Percentiles rank a stretch among this genome's conserved stretches.
Conservation (phyloP, 2,329 filamentous ascomycete genomes). For the Xylaria digitata region DNA sequence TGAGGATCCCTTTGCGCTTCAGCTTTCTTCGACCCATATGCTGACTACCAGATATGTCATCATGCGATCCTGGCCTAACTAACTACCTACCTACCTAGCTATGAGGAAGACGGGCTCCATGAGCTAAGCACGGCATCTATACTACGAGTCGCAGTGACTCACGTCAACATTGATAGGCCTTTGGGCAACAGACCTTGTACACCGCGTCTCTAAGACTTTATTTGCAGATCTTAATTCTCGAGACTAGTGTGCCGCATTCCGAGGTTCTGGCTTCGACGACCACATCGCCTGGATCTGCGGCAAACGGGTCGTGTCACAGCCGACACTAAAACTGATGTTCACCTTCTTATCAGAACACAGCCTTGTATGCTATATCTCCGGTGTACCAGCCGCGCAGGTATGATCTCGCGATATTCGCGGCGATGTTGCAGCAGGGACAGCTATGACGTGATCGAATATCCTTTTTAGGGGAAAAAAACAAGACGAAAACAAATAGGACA, state of each 20-base stretch:
- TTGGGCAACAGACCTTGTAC: background rate
- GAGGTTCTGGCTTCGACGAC: background rate
- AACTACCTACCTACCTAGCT: background rate
- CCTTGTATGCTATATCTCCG: background rate
- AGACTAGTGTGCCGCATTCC: slow-evolving; percentile 6
- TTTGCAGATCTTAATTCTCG: slow-evolving; percentile 17
- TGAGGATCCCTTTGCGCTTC: background rate
- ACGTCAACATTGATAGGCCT: slow-evolving; percentile 12
- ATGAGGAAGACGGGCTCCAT: background rate
- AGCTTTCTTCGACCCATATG: slow-evolving; percentile 14
- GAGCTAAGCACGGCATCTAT: background rate
- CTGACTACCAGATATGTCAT: background rate
- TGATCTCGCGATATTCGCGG: background rate
- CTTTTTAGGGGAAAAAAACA: no score
- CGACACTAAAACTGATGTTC: background rate
- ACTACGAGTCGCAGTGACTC: background rate
- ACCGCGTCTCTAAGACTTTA: background rate
- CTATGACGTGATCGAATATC: background rate
- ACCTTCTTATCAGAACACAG: background rate
- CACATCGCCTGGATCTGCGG: background rate
- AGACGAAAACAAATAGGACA: background rate
- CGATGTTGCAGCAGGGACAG: background rate
- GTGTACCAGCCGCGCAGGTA: background rate
- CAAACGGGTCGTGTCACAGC: background rate
- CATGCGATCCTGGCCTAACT: slow-evolving; percentile 9